Evolutionary conservation across 352 stramenopile genomes (phyloP).

Genomic region (Phytophthora ramorum): DNA sequence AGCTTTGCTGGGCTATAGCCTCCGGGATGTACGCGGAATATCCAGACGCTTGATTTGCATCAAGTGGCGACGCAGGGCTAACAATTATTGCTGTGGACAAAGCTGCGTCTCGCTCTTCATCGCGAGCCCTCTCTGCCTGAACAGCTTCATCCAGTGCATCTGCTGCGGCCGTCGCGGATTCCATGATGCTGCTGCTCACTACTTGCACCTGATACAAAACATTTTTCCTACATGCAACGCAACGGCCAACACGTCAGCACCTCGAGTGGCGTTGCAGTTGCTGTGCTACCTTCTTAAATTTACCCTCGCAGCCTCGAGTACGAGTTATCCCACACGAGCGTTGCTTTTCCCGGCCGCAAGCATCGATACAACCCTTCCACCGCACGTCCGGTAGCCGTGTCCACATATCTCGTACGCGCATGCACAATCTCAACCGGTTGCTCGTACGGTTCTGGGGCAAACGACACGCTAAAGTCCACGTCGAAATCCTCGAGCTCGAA

Average conservation of each 20-base stretch:
- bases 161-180: slow-evolving; percentile 69
- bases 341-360: slow-evolving; percentile 57
- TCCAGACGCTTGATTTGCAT: slow-evolving; percentile 18
- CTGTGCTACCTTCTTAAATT: slow-evolving; percentile 2
- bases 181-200: slow-evolving; percentile 72
- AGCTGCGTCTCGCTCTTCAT: slow-evolving; percentile 45
- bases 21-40: slow-evolving; percentile 56
- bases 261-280: background rate
- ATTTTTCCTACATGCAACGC: slow-evolving; percentile 57
- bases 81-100: slow-evolving; percentile 50
- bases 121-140: slow-evolving; percentile 50
- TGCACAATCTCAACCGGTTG: slow-evolving; percentile 70
- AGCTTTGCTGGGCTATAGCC: slow-evolving; percentile 61
- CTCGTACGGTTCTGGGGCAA: slow-evolving; percentile 45
- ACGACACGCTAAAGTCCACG: slow-evolving; percentile 79
- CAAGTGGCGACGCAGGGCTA: slow-evolving; percentile 17
- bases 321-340: slow-evolving; percentile 82
- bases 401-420: slow-evolving; percentile 64
- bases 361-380: slow-evolving; percentile 79
- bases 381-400: slow-evolving; percentile 51
- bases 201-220: slow-evolving; percentile 81
- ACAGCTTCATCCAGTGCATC: slow-evolving; percentile 79
- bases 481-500: slow-evolving; percentile 87
- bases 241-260: slow-evolving; percentile 5
- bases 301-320: slow-evolving; percentile 81